A percentile compares a stretch with the other conserved stretches of the same genome.
phyloP scores from a whole-genome alignment of 2,329 filamentous ascomycete species.

The Clonostachys sp. region DNA sequence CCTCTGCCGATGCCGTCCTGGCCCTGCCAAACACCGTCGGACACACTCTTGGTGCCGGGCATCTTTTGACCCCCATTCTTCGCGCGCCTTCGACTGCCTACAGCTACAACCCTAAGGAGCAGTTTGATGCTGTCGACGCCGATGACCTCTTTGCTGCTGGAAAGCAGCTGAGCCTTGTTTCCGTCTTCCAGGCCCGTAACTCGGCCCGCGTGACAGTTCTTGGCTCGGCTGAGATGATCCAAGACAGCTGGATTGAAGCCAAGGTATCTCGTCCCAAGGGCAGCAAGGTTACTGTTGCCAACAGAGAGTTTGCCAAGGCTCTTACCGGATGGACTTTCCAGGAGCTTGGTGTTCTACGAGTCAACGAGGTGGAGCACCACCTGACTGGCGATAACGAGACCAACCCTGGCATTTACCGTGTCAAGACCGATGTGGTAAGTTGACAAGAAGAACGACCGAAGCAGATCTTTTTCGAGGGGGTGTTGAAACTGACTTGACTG shows the following conservation, averaged over 20 bases:
- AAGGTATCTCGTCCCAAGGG: constrained; percentile 60
- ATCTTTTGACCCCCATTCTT: constrained; percentile 76
- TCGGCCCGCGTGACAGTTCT: constrained; percentile 84
- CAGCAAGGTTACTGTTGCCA: constrained; percentile 60
- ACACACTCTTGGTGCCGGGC: constrained; percentile 74
- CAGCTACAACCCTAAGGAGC: constrained; percentile 90
- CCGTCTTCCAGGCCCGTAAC: constrained; percentile 85
- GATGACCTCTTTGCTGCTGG: constrained; percentile 86
- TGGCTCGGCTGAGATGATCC: constrained; percentile 80
- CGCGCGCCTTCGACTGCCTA: constrained; percentile 83
- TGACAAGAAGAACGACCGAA: not conserved
- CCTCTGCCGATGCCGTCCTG: constrained; percentile 48
- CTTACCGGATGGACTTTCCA: constrained; percentile 95
- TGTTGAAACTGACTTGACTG: constrained; percentile 12
- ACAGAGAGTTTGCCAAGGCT: constrained; percentile 80
- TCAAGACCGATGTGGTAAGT: constrained; percentile 96
- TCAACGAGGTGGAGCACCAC: constrained; percentile 79
- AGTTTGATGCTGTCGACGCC: constrained; percentile 53
- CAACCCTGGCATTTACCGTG: constrained; percentile 87
- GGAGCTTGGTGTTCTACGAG: constrained; percentile 83
- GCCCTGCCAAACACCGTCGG: constrained; percentile 80
- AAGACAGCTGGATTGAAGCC: constrained; percentile 84
- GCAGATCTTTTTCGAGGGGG: not conserved
- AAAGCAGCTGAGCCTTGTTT: constrained; percentile 78
- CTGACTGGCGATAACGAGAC: constrained; percentile 49